phyloP scores from a whole-genome alignment of 2,329 filamentous ascomycete species.

The Tolypocladium ophioglossoides region DNA sequence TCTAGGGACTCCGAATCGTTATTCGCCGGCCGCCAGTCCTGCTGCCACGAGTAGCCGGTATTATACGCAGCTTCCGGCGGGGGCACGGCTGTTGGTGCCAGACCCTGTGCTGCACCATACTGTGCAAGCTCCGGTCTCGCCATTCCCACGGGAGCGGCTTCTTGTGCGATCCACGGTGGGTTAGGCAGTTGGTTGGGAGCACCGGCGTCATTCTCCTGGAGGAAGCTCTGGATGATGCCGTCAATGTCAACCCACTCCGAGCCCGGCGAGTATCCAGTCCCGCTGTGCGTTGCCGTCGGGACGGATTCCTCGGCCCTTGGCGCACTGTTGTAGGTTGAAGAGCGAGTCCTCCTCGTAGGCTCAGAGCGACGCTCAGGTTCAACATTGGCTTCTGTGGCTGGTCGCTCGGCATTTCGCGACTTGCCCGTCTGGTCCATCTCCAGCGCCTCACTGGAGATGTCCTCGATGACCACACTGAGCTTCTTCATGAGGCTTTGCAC shows the following conservation, averaged over 20 bases:
- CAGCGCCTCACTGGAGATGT: conserved; percentile 3
- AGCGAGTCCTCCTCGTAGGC: no score
- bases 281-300: neutral
- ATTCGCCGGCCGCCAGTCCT: conserved; percentile 3
- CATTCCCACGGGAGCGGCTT: no score
- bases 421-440: neutral
- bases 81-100: neutral
- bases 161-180: no score
- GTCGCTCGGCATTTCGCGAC: no score
- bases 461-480: conserved; percentile 21
- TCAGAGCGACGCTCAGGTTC: no score
- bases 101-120: neutral
- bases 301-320: neutral
- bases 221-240: conserved; percentile 24
- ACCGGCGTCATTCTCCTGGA: conserved; percentile 10
- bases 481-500: conserved; percentile 34
- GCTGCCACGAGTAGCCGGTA: neutral
- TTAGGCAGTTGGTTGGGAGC: neutral
- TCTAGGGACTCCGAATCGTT: conserved; percentile 10
- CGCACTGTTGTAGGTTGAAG: no score
- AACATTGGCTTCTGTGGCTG: no score
- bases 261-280: conserved; percentile 2
- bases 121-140: neutral
- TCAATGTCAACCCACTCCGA: conserved; percentile 22
- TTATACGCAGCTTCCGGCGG: neutral